A percentile compares a stretch with the other conserved stretches of the same genome.
Evolutionary conservation across 1,139 yeast genomes (phyloP).

Genomic region (Casaregolazyma suthepensis): DNA sequence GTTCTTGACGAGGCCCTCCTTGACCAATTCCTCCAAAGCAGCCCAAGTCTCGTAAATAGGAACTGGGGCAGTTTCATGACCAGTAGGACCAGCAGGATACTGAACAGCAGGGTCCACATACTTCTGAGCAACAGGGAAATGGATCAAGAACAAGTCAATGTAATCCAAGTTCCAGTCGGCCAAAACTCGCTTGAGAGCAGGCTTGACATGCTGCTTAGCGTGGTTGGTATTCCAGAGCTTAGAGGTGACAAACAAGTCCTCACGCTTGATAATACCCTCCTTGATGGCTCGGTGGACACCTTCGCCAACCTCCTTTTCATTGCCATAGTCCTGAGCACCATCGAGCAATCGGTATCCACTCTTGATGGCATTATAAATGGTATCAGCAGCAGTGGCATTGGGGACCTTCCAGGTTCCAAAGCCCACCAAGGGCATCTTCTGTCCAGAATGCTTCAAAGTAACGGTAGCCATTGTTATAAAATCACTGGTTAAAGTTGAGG

Average conservation of each 20-base stretch:
- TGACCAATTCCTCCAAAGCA: slow-evolving; percentile 59
- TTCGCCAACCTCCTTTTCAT: slow-evolving; percentile 38
- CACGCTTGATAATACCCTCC: slow-evolving; percentile 37
- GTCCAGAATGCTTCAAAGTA: slow-evolving; percentile 32
- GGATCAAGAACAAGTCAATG: slow-evolving; percentile 57
- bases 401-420: slow-evolving; percentile 47
- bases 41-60: slow-evolving; percentile 75
- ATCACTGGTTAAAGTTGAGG: neutral
- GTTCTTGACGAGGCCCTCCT: slow-evolving; percentile 60
- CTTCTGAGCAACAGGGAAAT: slow-evolving; percentile 54
- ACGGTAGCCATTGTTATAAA: slow-evolving; percentile 17
- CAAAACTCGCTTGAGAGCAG: slow-evolving; percentile 42
- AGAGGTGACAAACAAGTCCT: slow-evolving; percentile 38
- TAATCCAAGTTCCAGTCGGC: slow-evolving; percentile 53
- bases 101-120: slow-evolving; percentile 50
- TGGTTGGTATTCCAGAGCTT: slow-evolving; percentile 43
- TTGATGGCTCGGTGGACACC: slow-evolving; percentile 37
- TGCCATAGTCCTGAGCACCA: slow-evolving; percentile 39
- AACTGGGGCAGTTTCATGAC: slow-evolving; percentile 26
- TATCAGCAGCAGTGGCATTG: slow-evolving; percentile 36
- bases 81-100: slow-evolving; percentile 65
- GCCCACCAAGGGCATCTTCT: slow-evolving; percentile 43
- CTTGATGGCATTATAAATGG: slow-evolving; percentile 40
- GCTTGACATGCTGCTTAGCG: slow-evolving; percentile 42
- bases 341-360: slow-evolving; percentile 41